Percentiles rank a stretch among this genome's conserved stretches.
Conservation (phyloP, 2,329 filamentous ascomycete genomes). For the Penicillium concentricum region DNA sequence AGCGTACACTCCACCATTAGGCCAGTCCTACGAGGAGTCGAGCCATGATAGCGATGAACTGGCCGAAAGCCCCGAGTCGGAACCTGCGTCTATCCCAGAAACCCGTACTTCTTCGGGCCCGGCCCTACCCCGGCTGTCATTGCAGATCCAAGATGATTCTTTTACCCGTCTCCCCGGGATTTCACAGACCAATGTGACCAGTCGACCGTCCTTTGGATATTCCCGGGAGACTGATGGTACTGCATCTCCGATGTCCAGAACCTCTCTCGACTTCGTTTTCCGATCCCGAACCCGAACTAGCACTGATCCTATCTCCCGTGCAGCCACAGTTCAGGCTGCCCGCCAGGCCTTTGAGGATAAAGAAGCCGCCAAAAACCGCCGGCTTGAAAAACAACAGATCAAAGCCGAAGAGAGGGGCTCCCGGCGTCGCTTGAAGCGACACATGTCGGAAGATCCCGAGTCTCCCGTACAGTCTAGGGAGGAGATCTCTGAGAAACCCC, state of each 20-base stretch:
- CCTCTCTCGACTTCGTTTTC: constrained; percentile 58
- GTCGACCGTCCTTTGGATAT: constrained; percentile 48
- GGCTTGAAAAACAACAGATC: constrained; percentile 53
- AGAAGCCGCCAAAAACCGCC: constrained; percentile 57
- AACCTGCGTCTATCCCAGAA: constrained; percentile 21
- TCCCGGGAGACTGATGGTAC: constrained; percentile 54
- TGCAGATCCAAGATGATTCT: constrained; percentile 42
- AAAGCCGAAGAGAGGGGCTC: constrained; percentile 48
- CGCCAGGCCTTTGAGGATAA: constrained; percentile 59
- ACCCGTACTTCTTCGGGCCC: constrained; percentile 33
- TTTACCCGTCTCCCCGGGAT: constrained; percentile 50
- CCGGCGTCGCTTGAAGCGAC: constrained; percentile 44
- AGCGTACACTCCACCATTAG: constrained; percentile 54
- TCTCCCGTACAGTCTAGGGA: constrained; percentile 16
- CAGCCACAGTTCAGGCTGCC: constrained; percentile 56
- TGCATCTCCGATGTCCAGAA: constrained; percentile 53
- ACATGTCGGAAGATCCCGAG: constrained; percentile 12
- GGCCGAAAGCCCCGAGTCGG: constrained; percentile 48
- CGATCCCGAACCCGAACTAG: constrained; percentile 51
- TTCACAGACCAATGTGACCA: constrained; percentile 54
- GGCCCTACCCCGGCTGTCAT: constrained; percentile 30
- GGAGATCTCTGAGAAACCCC: constrained; percentile 23
- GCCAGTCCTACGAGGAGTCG: constrained; percentile 51
- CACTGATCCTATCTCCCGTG: constrained; percentile 54
- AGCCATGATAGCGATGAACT: constrained; percentile 46